Conservation (phyloP, 2,329 filamentous ascomycete species). For the Metarhizium humberi region DNA sequence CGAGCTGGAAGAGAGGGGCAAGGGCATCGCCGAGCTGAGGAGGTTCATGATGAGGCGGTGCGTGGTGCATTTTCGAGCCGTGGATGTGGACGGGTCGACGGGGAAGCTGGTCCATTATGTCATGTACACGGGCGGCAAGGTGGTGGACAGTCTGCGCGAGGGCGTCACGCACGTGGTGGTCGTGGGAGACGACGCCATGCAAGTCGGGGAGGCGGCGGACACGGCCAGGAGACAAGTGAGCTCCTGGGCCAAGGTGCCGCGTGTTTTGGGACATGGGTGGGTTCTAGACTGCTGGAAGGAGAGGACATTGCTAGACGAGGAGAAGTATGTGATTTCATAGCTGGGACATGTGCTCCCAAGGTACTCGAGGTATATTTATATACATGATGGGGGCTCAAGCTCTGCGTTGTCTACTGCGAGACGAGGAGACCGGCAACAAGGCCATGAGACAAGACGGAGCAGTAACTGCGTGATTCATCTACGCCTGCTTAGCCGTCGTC, state of each 20-base stretch:
- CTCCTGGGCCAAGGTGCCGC: conserved; percentile 44
- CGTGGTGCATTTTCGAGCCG: conserved; percentile 29
- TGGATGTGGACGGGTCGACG: conserved; percentile 21
- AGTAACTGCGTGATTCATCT: neutral
- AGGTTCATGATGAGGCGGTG: conserved; percentile 44
- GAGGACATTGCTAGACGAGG: conserved; percentile 71
- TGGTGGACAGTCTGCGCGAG: conserved; percentile 39
- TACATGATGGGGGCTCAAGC: neutral
- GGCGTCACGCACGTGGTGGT: conserved; percentile 65
- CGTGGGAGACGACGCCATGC: conserved; percentile 28
- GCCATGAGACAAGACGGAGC: no score
- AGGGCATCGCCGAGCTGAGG: conserved; percentile 39
- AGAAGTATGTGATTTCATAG: conserved; percentile 36
- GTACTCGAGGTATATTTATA: neutral
- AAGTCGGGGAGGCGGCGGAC: conserved; percentile 26
- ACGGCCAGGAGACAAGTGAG: conserved; percentile 38
- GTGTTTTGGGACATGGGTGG: conserved; percentile 65
- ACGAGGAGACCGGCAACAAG: no score
- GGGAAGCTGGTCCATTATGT: conserved; percentile 47
- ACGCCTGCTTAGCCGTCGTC: conserved; percentile 36
- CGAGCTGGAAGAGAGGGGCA: conserved; percentile 47
- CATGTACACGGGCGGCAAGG: conserved; percentile 57
- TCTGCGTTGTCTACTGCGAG: no score
- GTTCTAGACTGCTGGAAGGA: conserved; percentile 73
- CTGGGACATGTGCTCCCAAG: neutral